Evolutionary conservation across 2,329 filamentous ascomycete genomes (phyloP).

Genomic region (Teratosphaeria destructans): DNA sequence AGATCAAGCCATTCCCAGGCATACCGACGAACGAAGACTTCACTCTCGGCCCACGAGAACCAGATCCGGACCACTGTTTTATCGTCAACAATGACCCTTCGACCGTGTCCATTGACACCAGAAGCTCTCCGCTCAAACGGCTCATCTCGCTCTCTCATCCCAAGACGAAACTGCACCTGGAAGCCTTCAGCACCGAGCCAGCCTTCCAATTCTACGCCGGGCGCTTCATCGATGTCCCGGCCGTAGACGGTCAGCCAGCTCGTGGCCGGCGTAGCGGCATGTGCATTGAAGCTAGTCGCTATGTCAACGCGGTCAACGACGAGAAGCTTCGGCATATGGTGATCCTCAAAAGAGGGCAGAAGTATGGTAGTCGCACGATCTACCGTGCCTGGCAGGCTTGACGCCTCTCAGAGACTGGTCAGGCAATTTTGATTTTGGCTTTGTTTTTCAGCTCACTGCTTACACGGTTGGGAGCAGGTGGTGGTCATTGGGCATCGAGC

Average conservation of each 20-base stretch:
- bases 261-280: constrained; percentile 64
- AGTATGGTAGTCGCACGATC: constrained; percentile 69
- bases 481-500: no score
- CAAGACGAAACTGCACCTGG: constrained; percentile 64
- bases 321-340: constrained; percentile 71
- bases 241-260: constrained; percentile 46
- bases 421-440: neutral
- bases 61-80: constrained; percentile 86
- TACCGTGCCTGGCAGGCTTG: constrained; percentile 72
- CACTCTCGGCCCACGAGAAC: constrained; percentile 57
- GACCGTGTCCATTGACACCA: constrained; percentile 42
- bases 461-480: neutral
- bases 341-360: constrained; percentile 71
- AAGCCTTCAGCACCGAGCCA: constrained; percentile 84
- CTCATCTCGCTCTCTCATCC: constrained; percentile 67
- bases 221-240: constrained; percentile 69
- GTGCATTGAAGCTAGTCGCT: constrained; percentile 85
- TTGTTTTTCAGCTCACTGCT: neutral
- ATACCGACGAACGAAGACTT: constrained; percentile 59
- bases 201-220: constrained; percentile 97
- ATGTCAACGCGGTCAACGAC: constrained; percentile 78
- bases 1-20: constrained; percentile 53
- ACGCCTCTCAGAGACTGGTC: neutral
- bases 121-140: constrained; percentile 48
- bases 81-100: constrained; percentile 56